A percentile compares a stretch with the other conserved stretches of the same genome.
Conservation (phyloP, 495 filamentous ascomycete species). For the Corynascus novoguineensis region DNA sequence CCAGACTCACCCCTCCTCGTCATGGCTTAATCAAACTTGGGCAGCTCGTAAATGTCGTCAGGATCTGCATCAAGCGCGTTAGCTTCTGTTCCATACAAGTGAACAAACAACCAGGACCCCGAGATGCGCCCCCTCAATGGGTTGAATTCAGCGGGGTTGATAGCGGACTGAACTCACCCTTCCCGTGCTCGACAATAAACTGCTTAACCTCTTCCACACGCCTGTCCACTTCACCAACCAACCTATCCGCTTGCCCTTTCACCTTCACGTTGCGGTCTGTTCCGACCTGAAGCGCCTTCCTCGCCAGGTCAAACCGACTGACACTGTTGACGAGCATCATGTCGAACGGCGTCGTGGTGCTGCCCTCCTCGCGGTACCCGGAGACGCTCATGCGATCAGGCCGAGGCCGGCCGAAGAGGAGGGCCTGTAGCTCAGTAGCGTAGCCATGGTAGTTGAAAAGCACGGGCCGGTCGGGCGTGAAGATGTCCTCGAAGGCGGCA, state of each 20-base stretch:
- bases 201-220: conserved; percentile 47
- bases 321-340: conserved; percentile 67
- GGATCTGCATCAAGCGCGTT: conserved; percentile 41
- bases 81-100: not conserved
- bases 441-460: conserved; percentile 74
- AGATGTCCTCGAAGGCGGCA: conserved; percentile 53
- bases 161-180: conserved; percentile 25
- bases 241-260: conserved; percentile 45
- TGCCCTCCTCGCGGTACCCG: conserved; percentile 68
- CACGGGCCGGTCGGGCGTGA: conserved; percentile 55
- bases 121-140: no score
- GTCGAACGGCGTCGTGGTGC: conserved; percentile 67
- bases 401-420: conserved; percentile 55
- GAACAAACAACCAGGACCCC: no score
- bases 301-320: conserved; percentile 57
- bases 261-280: conserved; percentile 41
- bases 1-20: no score
- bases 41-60: conserved; percentile 37
- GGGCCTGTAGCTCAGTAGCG: conserved; percentile 53
- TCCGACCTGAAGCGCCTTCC: conserved; percentile 44
- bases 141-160: no score
- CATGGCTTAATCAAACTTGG: conserved; percentile 16
- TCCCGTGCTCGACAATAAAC: conserved; percentile 52
- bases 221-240: conserved; percentile 47
- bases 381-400: conserved; percentile 51